phyloP scores from a whole-genome alignment of 2,329 filamentous ascomycete genomes.

The Onygenales sp. region DNA sequence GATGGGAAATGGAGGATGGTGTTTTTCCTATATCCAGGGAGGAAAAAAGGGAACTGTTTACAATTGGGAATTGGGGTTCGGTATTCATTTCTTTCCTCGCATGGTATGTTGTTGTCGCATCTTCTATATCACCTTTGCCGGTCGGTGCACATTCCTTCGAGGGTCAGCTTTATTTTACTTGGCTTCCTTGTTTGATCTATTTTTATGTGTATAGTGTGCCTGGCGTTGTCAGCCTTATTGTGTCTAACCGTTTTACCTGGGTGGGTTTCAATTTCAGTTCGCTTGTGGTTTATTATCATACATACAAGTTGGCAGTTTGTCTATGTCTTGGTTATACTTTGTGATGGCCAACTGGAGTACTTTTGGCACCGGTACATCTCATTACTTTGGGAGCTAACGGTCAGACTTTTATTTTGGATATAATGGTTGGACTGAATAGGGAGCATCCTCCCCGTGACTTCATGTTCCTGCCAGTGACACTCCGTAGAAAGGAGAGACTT shows the following conservation, averaged over 20 bases:
- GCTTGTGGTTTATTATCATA: background rate
- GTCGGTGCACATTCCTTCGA: background rate
- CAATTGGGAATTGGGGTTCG: conserved; percentile 3
- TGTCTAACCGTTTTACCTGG: background rate
- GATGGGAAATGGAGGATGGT: background rate
- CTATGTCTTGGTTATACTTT: background rate
- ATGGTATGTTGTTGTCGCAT: conserved; percentile 1
- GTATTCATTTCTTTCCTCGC: conserved; percentile 6
- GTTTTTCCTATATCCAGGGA: conserved; percentile 4
- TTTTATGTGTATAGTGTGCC: conserved; percentile 3
- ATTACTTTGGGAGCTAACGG: no score
- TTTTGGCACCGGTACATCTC: no score
- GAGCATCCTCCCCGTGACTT: no score
- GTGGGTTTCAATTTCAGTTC: background rate
- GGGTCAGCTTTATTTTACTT: background rate
- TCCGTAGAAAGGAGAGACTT: background rate
- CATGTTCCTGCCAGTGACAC: no score
- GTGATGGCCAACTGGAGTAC: background rate
- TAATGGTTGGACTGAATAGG: no score
- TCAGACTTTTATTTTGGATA: no score
- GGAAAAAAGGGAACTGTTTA: conserved; percentile 1
- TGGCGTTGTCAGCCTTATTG: background rate
- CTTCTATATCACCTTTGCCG: background rate
- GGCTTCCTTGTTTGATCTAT: background rate
- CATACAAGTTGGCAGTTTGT: background rate